These are phyloP conservation scores for Warburgia ugandensis DNA, from an alignment of 164 flowering plant genomes.

Conservation along the genomic window DNA sequence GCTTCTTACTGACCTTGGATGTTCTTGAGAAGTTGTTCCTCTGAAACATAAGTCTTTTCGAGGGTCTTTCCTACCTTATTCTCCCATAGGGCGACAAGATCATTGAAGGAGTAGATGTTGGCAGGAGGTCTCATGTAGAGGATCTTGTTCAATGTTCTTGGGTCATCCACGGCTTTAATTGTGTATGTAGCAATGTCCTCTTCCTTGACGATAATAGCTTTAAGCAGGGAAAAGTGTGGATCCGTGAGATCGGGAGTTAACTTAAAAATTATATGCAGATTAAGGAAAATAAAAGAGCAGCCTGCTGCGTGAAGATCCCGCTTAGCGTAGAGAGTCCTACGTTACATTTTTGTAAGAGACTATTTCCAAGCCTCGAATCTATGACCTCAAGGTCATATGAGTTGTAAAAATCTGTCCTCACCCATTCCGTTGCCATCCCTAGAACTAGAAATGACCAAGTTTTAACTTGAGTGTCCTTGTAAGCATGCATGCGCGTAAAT, in stretches of 20 bases:
- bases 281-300: too few relatives aligned
- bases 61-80: conserved; percentile 62
- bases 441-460: too few relatives aligned
- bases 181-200: conserved; percentile 57
- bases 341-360: too few relatives aligned
- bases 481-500: background rate
- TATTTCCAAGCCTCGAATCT: too few relatives aligned
- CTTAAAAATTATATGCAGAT: too few relatives aligned
- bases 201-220: conserved; percentile 54
- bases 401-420: too few relatives aligned
- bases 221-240: too few relatives aligned
- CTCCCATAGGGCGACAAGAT: conserved; percentile 62
- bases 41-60: conserved; percentile 41
- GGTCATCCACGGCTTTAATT: conserved; percentile 58
- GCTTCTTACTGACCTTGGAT: conserved; percentile 38
- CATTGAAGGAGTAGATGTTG: conserved; percentile 45
- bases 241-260: too few relatives aligned
- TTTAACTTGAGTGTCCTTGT: background rate
- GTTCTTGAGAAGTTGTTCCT: conserved; percentile 51
- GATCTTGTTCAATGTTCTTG: conserved; percentile 63
- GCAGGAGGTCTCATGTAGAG: conserved; percentile 44
- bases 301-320: too few relatives aligned
- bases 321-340: too few relatives aligned
- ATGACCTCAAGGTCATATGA: too few relatives aligned
- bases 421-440: too few relatives aligned